These are phyloP conservation scores for Agarophyton chilense DNA, from an alignment of 23 red algal genomes.

Conservation along the genomic window DNA sequence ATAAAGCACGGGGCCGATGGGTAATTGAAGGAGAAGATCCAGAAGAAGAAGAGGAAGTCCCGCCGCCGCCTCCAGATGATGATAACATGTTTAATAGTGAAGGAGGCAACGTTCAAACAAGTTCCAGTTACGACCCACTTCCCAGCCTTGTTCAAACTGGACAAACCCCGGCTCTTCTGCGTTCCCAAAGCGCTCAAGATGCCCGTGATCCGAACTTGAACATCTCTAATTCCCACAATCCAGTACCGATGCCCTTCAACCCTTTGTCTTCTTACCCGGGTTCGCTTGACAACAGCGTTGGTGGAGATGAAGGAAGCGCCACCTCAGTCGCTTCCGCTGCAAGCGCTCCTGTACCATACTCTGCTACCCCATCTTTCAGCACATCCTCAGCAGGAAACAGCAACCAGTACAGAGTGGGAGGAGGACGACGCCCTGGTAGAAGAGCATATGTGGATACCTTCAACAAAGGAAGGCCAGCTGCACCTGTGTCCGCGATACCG, in stretches of 20 bases:
- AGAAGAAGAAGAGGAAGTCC: constrained; percentile 52
- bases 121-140: neutral
- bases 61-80: constrained; percentile 71
- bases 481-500: neutral
- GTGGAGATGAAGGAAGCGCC: constrained; percentile 35
- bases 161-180: neutral
- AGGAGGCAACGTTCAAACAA: neutral
- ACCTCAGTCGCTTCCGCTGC: constrained; percentile 34
- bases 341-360: constrained; percentile 36
- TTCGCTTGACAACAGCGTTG: constrained; percentile 16
- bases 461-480: constrained; percentile 46
- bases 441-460: constrained; percentile 68
- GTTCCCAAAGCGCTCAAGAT: constrained; percentile 10
- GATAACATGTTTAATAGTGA: constrained; percentile 27
- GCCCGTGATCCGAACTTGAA: neutral
- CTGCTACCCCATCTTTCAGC: neutral
- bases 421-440: constrained; percentile 20
- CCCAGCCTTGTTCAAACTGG: neutral
- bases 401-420: constrained; percentile 37
- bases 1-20: constrained; percentile 74
- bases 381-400: neutral
- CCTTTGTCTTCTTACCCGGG: neutral
- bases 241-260: neutral
- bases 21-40: constrained; percentile 74
- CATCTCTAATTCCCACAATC: neutral